Conservation (phyloP, 768 basidiomycete species). For the Arthromyces matolae region DNA sequence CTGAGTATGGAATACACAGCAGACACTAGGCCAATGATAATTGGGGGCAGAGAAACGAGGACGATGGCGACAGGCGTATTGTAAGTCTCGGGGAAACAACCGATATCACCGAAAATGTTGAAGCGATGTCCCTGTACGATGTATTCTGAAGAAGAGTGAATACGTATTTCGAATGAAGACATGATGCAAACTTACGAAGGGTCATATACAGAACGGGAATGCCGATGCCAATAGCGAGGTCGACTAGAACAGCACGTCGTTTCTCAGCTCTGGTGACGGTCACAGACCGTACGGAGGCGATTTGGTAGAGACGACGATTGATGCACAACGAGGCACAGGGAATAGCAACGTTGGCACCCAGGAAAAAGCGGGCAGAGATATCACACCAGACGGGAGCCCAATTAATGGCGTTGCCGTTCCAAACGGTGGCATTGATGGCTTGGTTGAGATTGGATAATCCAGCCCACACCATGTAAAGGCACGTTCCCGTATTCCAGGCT, state of each 20-base stretch:
- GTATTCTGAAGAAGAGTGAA: constrained; percentile 31
- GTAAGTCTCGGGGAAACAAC: constrained; percentile 39
- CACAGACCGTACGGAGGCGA: constrained; percentile 49
- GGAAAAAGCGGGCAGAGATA: constrained; percentile 45
- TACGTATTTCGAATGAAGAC: not conserved
- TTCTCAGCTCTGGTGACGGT: constrained; percentile 45
- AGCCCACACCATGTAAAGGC: constrained; percentile 69
- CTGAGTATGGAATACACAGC: constrained; percentile 34
- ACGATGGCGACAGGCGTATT: constrained; percentile 33
- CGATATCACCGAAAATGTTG: constrained; percentile 43
- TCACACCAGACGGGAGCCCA: constrained; percentile 65
- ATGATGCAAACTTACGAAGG: constrained; percentile 10
- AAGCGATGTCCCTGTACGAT: constrained; percentile 46
- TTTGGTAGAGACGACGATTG: constrained; percentile 61
- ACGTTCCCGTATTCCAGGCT: constrained; percentile 43
- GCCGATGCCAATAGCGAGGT: constrained; percentile 50
- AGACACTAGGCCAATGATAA: constrained; percentile 37
- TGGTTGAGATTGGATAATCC: constrained; percentile 52
- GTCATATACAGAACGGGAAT: constrained; percentile 41
- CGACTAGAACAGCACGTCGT: constrained; percentile 46
- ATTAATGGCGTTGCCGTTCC: constrained; percentile 58
- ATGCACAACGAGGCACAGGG: constrained; percentile 56
- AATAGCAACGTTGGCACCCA: constrained; percentile 43
- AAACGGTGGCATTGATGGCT: constrained; percentile 67
- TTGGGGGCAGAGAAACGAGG: constrained; percentile 35